Evolutionary conservation across 176 grass and related monocot species (phyloP), one percentile per base, ranked within the genome.

Genomic region (Eleusine coracana): DNA sequence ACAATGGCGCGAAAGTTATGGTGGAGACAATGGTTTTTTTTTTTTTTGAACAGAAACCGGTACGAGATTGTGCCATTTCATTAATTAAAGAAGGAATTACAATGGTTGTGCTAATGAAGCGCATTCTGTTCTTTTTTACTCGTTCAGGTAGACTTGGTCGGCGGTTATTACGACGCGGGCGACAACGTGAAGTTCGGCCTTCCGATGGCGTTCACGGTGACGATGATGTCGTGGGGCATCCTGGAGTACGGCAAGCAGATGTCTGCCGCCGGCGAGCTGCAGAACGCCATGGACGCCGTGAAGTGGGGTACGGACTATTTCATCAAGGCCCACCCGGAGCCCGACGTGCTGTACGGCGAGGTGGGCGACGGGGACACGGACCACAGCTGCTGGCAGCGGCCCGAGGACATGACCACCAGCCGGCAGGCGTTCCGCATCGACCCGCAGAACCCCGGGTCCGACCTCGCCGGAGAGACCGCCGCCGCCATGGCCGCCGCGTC

Each of bases 251-350:
- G 92, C 5, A 86, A 86, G 68, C 92, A 98, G 85, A 93, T 98
- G 89, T 73, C 81, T 1, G 82, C 84, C 1, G 85, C 76, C 39
- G 96, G 92, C 25, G 92, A 98, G 87, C 84, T 98, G 25, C 82
- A 83, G 16, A 89, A 98, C 86, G 92, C 96, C 68, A 87, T 98
- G 92, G 92, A 90, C 61, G 96, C 96, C 49, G 82, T 98, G 7
- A 98, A 93, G 84, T 98, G 92, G 96, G 92, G 96, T 55, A 93
- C 92, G 0, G 96, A 98, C 51, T 98, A 98, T 91, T 92, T 93
- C 89, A 91, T 98, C 78, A 98, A 98, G 87, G 92, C 92, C 0
- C 96, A 98, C 81, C 92, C 96, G 0, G 82, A 98, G 74, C 90
- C 96, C 14, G 82, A 90, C 84, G 90, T 95, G 71, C 89, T 98